phyloP scores from a whole-genome alignment of 2,329 filamentous ascomycete genomes.

The Colletotrichum sp. region DNA sequence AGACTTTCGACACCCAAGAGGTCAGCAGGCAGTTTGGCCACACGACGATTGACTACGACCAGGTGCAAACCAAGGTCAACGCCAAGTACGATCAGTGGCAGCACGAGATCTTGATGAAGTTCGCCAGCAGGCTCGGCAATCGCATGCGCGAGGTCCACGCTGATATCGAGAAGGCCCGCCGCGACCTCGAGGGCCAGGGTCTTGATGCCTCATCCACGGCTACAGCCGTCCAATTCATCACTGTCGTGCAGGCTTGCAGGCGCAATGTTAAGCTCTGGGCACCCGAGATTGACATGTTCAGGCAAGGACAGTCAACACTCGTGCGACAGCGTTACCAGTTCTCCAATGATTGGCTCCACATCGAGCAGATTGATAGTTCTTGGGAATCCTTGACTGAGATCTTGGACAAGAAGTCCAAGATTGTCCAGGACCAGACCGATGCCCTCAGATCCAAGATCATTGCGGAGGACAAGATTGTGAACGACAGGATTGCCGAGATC shows the following conservation, averaged over 20 bases:
- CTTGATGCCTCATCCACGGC: slow-evolving; percentile 95
- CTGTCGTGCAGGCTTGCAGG: slow-evolving; percentile 95
- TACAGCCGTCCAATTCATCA: slow-evolving; percentile 98
- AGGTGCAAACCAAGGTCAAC: slow-evolving; percentile 98
- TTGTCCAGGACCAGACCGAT: slow-evolving; percentile 96
- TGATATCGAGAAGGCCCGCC: slow-evolving; percentile 88
- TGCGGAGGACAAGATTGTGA: slow-evolving; percentile 91
- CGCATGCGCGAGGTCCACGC: slow-evolving; percentile 92
- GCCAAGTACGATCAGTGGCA: slow-evolving; percentile 99
- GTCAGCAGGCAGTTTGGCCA: slow-evolving; percentile 92
- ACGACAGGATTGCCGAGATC: slow-evolving; percentile 85
- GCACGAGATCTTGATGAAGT: slow-evolving; percentile 93
- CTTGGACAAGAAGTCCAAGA: slow-evolving; percentile 88
- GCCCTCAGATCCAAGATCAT: slow-evolving; percentile 92
- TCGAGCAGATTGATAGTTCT: slow-evolving; percentile 94
- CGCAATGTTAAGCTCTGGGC: slow-evolving; percentile 93
- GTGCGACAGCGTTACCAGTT: slow-evolving; percentile 93
- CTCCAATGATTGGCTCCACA: slow-evolving; percentile 90
- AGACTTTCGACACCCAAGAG: slow-evolving; percentile 97
- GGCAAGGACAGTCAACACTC: slow-evolving; percentile 92
- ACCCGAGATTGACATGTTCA: slow-evolving; percentile 94
- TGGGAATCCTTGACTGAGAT: slow-evolving; percentile 95
- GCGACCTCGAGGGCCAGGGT: slow-evolving; percentile 89
- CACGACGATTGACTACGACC: slow-evolving; percentile 95
- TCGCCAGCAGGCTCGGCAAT: slow-evolving; percentile 84